Evolutionary conservation across 495 filamentous ascomycete genomes (phyloP).

Genomic region (Daldinia decipiens): DNA sequence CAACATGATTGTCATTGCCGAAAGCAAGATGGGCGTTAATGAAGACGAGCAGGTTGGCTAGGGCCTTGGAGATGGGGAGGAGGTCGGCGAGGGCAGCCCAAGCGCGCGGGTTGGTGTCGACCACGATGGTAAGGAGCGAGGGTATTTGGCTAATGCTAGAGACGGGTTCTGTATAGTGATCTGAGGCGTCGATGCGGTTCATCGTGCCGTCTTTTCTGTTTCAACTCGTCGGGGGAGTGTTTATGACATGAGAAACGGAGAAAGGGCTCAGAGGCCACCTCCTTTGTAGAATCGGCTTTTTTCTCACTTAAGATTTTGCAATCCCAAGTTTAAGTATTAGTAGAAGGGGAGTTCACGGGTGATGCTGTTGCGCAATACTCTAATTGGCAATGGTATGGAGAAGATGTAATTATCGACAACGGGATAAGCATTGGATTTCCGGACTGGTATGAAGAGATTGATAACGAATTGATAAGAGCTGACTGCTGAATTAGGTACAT

Average conservation of each 20-base stretch:
- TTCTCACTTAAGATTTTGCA: not conserved
- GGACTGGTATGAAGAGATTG: conserved; percentile 15
- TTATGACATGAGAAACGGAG: conserved; percentile 3
- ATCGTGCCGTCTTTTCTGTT: conserved; percentile 60
- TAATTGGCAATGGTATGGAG: not conserved
- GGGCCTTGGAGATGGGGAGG: conserved; percentile 83
- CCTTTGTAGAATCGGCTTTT: not conserved
- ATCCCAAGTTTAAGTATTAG: not conserved
- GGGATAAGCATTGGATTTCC: conserved; percentile 19
- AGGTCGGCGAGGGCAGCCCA: conserved; percentile 81
- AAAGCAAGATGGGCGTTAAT: conserved; percentile 94
- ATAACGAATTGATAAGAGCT: conserved; percentile 19
- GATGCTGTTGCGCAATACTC: not conserved
- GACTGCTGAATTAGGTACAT: not conserved
- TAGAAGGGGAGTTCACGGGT: not conserved
- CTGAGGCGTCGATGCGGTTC: conserved; percentile 90
- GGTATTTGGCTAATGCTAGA: conserved; percentile 68
- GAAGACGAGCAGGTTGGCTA: conserved; percentile 94
- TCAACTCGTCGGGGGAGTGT: not conserved
- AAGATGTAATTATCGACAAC: not conserved
- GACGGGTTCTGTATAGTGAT: conserved; percentile 75
- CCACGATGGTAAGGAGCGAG: conserved; percentile 87
- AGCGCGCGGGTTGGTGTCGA: conserved; percentile 96
- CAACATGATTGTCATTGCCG: conserved; percentile 91
- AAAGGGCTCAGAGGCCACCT: conserved; percentile 21